Evolutionary conservation across 1,284 basidiomycete species (phyloP).

Genomic region (Cutaneotrichosporon cutaneum): DNA sequence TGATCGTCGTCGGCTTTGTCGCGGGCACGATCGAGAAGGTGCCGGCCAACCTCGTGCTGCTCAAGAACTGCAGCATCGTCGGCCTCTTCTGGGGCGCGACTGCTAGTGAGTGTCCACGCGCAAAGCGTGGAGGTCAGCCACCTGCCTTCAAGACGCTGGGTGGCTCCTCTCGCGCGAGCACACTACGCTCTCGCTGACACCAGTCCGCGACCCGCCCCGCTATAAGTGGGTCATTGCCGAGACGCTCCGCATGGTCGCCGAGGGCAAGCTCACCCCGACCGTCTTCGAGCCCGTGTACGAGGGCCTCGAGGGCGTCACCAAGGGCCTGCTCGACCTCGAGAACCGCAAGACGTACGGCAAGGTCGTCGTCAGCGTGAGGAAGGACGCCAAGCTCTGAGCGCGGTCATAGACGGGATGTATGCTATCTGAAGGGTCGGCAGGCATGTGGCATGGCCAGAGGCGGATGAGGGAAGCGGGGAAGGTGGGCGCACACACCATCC

Average conservation of each 20-base stretch:
- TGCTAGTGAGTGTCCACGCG: constrained; percentile 34
- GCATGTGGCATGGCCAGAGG: too few species aligned
- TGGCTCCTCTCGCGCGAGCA: not conserved
- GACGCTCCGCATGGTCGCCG: constrained; percentile 69
- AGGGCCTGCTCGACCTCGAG: constrained; percentile 58
- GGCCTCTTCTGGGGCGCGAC: constrained; percentile 88
- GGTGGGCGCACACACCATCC: too few species aligned
- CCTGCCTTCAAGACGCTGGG: too few species aligned
- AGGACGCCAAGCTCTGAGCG: constrained; percentile 35
- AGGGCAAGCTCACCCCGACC: constrained; percentile 67
- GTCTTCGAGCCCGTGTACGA: constrained; percentile 70
- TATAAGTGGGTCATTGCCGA: constrained; percentile 70
- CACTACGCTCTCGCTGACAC: too few species aligned
- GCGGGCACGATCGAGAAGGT: constrained; percentile 87
- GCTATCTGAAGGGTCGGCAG: not conserved
- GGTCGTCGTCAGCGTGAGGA: constrained; percentile 67
- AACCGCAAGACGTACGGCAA: constrained; percentile 91
- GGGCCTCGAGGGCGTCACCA: constrained; percentile 68
- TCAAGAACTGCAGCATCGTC: constrained; percentile 79
- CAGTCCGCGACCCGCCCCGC: constrained; percentile 63
- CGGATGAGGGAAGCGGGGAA: not conserved
- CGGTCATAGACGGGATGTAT: constrained; percentile 2
- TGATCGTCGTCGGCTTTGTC: constrained; percentile 88
- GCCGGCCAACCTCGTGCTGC: constrained; percentile 79
- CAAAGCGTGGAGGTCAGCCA: constrained; percentile 53